Evolutionary conservation across 2,329 filamentous ascomycete genomes (phyloP), one percentile per base, ranked within the genome.

Genomic region (Niveomyces coronatus): DNA sequence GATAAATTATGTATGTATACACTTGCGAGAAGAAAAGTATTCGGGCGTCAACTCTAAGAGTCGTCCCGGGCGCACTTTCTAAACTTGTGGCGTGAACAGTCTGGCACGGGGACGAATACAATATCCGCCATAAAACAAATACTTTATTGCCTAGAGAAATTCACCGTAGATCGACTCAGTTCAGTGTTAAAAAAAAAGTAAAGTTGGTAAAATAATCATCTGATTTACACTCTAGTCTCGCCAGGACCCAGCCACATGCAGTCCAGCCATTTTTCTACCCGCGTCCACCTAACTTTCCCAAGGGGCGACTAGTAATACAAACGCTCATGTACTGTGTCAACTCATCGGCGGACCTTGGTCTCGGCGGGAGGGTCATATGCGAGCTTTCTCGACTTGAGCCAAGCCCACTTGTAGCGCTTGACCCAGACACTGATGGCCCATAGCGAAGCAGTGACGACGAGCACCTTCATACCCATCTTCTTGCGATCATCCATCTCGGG

Each of bases 401-500:
- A 80, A 44, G 87, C 75, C 91, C 91, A 98, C 79, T 96, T 98
- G 81, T 98, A 98, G 70, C 88, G 81, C 84, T 98, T 98, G 49
- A 96, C 82, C 87, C 88, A 98, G 54, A 98, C 78, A 63, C 84
- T 93, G 55, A 96, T 56, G 41, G 85, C 86, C 59, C 86, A 83
- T 47, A 98, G 71, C 45, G 81, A 76, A 45, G 82, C 74, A 39
- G 79, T 78, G 50, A 94, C 76, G 49, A 83, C 79, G 53, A 98
- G 64, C 39, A 94, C 85, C 80, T 98, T 96, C 76, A 94, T 79
- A 56, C 91, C 91, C 91, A 96, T 98, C 73, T 87, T 91, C 84
- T 98, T 98, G 61, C 91, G 84, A 61, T 95, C 82, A 59, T 98
- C 91, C 87, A 95, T 94, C 74, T 98, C 91, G 34, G 91, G 91